Conservation (phyloP, 768 basidiomycete genomes). For the Naganishia vaughanmartiniae region DNA sequence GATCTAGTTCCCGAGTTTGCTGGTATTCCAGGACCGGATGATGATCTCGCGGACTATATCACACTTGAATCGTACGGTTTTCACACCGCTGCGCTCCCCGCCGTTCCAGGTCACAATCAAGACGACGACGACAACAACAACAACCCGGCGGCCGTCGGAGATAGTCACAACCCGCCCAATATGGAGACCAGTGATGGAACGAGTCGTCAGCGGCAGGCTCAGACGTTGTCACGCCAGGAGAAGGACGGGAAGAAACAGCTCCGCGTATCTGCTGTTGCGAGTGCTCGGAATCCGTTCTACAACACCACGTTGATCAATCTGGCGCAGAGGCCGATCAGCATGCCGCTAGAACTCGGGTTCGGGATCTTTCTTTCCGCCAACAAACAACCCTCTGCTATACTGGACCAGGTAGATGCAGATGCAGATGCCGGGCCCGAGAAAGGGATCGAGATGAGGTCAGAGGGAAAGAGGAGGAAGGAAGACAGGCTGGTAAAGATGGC, state of each 20-base stretch:
- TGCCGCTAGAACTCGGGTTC: conserved; percentile 46
- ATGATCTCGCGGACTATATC: conserved; percentile 43
- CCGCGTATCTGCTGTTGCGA: conserved; percentile 35
- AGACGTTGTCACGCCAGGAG: too few relatives aligned
- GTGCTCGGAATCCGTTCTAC: conserved; percentile 39
- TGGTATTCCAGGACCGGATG: conserved; percentile 38
- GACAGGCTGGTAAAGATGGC: conserved; percentile 36
- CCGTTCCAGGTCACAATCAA: background rate
- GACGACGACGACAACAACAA: background rate
- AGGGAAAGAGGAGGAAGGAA: too few relatives aligned
- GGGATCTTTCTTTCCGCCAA: conserved; percentile 37
- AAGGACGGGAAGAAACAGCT: background rate
- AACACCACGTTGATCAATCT: conserved; percentile 30
- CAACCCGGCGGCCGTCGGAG: too few relatives aligned
- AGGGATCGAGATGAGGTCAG: too few relatives aligned
- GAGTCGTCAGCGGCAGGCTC: too few relatives aligned
- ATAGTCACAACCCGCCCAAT: too few relatives aligned
- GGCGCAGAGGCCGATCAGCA: background rate
- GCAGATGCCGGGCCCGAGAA: conserved; percentile 8
- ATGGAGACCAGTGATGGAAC: too few relatives aligned
- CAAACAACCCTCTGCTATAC: background rate
- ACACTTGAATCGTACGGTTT: conserved; percentile 41
- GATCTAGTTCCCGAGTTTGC: conserved; percentile 26
- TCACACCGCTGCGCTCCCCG: conserved; percentile 19
- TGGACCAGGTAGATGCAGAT: background rate